Conservation (phyloP, 148 eudicot genomes). For the Cornus kousa region DNA sequence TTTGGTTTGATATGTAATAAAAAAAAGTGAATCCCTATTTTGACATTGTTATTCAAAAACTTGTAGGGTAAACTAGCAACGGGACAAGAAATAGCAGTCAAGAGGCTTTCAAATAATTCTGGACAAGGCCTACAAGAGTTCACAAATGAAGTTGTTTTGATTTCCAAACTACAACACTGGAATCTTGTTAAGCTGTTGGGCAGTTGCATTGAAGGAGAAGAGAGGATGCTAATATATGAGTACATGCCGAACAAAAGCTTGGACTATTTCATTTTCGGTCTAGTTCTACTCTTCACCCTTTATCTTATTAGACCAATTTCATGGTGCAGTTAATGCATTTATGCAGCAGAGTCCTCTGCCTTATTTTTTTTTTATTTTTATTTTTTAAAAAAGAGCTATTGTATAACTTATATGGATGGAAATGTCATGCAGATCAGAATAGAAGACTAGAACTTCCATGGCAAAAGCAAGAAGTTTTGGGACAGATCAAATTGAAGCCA, state of each 20-base stretch:
- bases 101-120: constrained; percentile 14
- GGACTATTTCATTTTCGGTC: constrained; percentile 13
- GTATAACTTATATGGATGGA: neutral
- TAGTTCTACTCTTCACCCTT: too few relatives aligned
- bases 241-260: constrained; percentile 17
- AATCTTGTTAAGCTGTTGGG: constrained; percentile 13
- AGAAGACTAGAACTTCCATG: too few relatives aligned
- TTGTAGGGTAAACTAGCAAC: too few relatives aligned
- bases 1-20: too few relatives aligned
- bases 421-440: neutral
- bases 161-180: constrained; percentile 16
- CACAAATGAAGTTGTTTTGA: constrained; percentile 12
- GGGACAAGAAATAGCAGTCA: constrained; percentile 10
- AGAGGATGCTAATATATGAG: constrained; percentile 16
- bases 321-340: too few relatives aligned
- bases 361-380: too few relatives aligned
- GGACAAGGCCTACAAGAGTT: constrained; percentile 12
- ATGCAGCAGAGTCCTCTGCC: too few relatives aligned
- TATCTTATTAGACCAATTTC: too few relatives aligned
- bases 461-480: constrained; percentile 20
- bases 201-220: constrained; percentile 14
- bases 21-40: too few relatives aligned
- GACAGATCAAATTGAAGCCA: constrained; percentile 17
- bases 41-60: too few relatives aligned
- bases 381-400: too few relatives aligned